These are phyloP conservation scores for Medicago ruthenica DNA, from an alignment of 306 rosid genomes.

Conservation along the genomic window DNA sequence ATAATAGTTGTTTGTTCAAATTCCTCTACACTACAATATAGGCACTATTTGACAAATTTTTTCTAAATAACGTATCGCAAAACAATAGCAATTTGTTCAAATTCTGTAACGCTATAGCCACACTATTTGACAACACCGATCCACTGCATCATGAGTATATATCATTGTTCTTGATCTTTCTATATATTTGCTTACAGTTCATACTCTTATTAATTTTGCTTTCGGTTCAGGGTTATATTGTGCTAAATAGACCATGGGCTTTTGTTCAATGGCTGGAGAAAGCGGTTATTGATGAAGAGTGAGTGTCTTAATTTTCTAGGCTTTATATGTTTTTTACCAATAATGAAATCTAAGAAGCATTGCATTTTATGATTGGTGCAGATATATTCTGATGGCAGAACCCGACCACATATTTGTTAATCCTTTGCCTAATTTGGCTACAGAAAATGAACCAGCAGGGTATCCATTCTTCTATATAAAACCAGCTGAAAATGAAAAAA, in stretches of 20 bases:
- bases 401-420: constrained; percentile 87
- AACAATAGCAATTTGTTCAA: neutral
- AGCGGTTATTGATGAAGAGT: constrained; percentile 89
- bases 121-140: neutral
- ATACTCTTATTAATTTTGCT: constrained; percentile 24
- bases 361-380: constrained; percentile 61
- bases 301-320: constrained; percentile 38
- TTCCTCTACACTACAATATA: neutral
- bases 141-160: neutral
- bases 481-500: constrained; percentile 69
- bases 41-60: neutral
- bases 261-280: constrained; percentile 97
- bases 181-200: neutral
- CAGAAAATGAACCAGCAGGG: constrained; percentile 67
- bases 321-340: neutral
- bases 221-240: constrained; percentile 78
- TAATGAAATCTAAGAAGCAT: constrained; percentile 47
- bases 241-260: constrained; percentile 97
- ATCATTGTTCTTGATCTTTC: constrained; percentile 26
- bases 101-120: neutral
- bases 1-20: neutral
- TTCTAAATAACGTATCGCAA: neutral
- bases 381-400: constrained; percentile 96
- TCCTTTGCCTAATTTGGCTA: constrained; percentile 86
- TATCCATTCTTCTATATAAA: constrained; percentile 86